Evolutionary conservation across 768 basidiomycete genomes (phyloP), one percentile per base, ranked within the genome.

Genomic region (Imleria badia): DNA sequence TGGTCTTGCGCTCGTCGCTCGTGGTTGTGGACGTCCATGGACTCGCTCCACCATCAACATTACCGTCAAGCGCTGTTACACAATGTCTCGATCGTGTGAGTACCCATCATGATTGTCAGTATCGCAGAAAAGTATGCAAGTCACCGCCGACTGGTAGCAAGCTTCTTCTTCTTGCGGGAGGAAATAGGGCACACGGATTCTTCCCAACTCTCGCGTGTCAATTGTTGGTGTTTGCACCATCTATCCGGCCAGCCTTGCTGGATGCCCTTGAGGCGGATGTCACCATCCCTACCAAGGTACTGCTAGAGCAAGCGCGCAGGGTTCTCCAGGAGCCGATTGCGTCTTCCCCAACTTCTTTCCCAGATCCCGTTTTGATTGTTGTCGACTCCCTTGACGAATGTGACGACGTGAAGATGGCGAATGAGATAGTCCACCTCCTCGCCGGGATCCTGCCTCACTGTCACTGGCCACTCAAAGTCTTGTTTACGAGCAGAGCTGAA

Each of bases 181-280:
- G 62, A 66, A 22, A 54, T 54, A 19, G 51, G 22, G 58, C 62
- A 13, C 56, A 55, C 20, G 47, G 52, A 6, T 56, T 75, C 20
- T 64, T 73, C 29, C 55, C 72, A 0, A 71, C 72, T 0, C 60
- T 75, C 33, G 70, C 68, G 5, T 69, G 63, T 44, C 72, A 74
- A 48, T 48, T 73, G n/a, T 52, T 65, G 29, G 50, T 22, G 20
- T 52, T 44, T 7, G 47, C 60, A 3, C 64, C 68, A 2, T 55
- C 47, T 11, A 48, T 67, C 26, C 54, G 45, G 13, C 54, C 49
- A 3, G 52, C 60, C 10, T 43, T 70, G 26, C 46, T 63, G 6
- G 39, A 48, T 6, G 62, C 58, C 11, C 62, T 69, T 23, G 55
- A 63, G n/a, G 26, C 30, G 29, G 62, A 70, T 20, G 43, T 58